Evolutionary conservation across 169 alveolate genomes (phyloP), one percentile per base, ranked within the genome.

Genomic region (Toxoplasma gondii): DNA sequence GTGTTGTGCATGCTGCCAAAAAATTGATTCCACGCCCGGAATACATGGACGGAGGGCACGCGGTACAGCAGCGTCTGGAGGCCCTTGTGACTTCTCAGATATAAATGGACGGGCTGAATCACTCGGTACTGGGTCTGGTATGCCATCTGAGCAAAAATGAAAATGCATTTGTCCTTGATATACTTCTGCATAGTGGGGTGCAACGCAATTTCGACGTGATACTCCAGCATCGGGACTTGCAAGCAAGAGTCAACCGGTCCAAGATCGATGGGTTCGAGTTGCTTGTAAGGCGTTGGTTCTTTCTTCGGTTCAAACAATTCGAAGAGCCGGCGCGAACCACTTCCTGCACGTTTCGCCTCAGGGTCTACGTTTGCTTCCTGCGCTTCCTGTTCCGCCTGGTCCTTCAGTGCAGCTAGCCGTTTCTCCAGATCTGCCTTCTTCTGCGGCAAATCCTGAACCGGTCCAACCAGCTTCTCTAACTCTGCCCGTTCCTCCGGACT

Each of bases 161-260:
- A 49, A 16, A 41, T 64, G 69, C 94, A 92, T n/a, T 88, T 80
- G 0, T 80, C 91, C 38, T 87, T 64, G 70, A 58, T 38, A 9
- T 54, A 17, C 36, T 64, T 83, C 0, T n/a, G 43, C 64, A 45
- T 27, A 22, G 54, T 91, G 0, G 94, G 91, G 38, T 53, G 58
- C 34, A 92, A 36, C 39, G 84, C 70, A 1, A 45, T 81, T 36
- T 64, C 53, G 41, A 92, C 91, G 53, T 67, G 64, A 19, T 39
- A 83, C 38, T 92, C 64, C 49, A 92, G 43, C 91, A 92, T 80
- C 2, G 94, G 94, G 19, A 45, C 70, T n/a, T 74, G 88, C 64
- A 67, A 69, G 84, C 94, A 92, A 0, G 88, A 41, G 67, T 92
- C 94, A 7, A 49, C 38, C 1, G 94, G 94, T 9, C 94, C 94